Evolutionary conservation across 352 stramenopile genomes (phyloP), one percentile per base, ranked within the genome.

Genomic region (Labyrinthula sp.): DNA sequence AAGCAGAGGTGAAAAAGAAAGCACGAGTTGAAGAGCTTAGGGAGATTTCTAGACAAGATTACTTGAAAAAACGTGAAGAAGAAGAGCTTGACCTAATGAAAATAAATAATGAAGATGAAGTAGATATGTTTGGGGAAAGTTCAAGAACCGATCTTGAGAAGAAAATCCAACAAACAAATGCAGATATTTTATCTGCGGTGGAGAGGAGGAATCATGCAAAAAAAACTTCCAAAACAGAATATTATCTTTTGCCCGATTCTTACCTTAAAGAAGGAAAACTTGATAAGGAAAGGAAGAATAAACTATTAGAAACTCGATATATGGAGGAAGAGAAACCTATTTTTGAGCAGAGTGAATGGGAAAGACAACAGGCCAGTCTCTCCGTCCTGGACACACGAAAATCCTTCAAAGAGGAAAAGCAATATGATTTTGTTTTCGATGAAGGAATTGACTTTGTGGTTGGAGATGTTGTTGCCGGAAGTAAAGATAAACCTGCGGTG

Each of bases 371-470:
- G 58, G 82, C 43, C 17, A 86, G 18, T 72, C 79, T 58, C 83
- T 87, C 65, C 73, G 77, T 0, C 69, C 56, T n/a, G 63, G 69
- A 29, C 62, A 71, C 35, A 64, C 66, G 0, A 73, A 17, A 15
- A 3, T 30, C 7, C 12, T 8, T 9, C n/a, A 12, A 8, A 4
- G 12, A 20, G n/a, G 18, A 21, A 54, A 69, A 88, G 17, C 71
- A 92, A 50, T 93, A 93, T 38, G 87, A 95, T 34, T 79, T 94
- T 30, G 73, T 98, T 2, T 92, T 96, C 59, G 87, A 97, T 47
- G 86, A 97, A 62, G 70, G 92, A 57, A 95, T 99, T 57, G 88
- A 98, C 57, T 98, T 99, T 58, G 92, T 99, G 27, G 86, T 75
- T 26, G 62, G 81, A 47, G 67, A 87, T 33, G 73, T 90, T 54